phyloP scores from a whole-genome alignment of 768 basidiomycete species.

The Russula ochroleuca region DNA sequence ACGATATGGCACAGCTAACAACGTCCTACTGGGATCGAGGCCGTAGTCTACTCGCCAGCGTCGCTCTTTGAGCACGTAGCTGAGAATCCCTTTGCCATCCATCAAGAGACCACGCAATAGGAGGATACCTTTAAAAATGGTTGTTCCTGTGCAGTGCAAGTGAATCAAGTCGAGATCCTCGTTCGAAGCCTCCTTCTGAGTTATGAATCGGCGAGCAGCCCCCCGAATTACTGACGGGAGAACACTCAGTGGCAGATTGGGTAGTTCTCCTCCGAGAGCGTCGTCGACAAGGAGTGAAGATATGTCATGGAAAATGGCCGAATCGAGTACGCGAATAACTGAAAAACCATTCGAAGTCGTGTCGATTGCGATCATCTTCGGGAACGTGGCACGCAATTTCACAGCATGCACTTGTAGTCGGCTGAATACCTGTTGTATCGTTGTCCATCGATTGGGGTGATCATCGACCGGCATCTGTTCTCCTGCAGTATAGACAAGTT shows the following conservation, averaged over 20 bases:
- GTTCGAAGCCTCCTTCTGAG: background rate
- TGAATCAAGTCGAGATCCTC: slow-evolving; percentile 1
- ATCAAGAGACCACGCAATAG: slow-evolving; percentile 45
- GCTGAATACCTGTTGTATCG: slow-evolving; percentile 38
- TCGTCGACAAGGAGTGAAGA: slow-evolving; percentile 7
- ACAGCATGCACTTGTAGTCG: slow-evolving; percentile 31
- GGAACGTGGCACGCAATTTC: background rate
- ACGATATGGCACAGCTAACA: slow-evolving; percentile 51
- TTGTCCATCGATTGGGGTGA: slow-evolving; percentile 43
- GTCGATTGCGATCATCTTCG: background rate
- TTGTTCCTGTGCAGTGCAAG: slow-evolving; percentile 3
- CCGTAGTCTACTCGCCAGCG: slow-evolving; percentile 55
- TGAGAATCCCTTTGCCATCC: slow-evolving; percentile 36
- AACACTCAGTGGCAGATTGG: slow-evolving; percentile 3
- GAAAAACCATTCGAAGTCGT: slow-evolving; percentile 3
- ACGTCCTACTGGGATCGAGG: slow-evolving; percentile 39
- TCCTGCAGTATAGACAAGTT: slow-evolving; percentile 47
- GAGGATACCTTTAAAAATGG: slow-evolving; percentile 39
- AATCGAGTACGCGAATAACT: slow-evolving; percentile 6
- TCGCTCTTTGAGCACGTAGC: slow-evolving; percentile 37
- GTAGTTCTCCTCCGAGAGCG: background rate
- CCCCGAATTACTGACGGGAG: background rate
- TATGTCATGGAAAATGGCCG: background rate
- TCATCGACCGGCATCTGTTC: slow-evolving; percentile 38
- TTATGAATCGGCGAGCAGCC: slow-evolving; percentile 13